Conservation (phyloP, 2,329 filamentous ascomycete species). For the Botrytis squamosa region DNA sequence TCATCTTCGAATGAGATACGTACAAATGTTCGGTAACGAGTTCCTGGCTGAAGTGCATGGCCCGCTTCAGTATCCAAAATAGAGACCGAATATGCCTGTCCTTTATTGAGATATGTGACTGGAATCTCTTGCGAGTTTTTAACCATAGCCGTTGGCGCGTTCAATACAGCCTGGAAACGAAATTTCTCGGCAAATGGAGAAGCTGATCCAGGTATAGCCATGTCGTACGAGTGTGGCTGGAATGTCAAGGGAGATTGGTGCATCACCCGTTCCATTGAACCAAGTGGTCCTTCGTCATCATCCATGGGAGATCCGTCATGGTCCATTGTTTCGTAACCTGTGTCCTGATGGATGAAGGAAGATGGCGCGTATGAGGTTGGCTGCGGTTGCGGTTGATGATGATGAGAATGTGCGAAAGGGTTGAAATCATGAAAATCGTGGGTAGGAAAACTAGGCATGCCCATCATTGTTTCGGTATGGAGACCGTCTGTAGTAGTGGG, state of each 20-base stretch:
- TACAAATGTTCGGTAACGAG: slow-evolving; percentile 84
- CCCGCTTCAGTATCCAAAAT: slow-evolving; percentile 73
- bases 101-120: slow-evolving; percentile 97
- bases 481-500: slow-evolving; percentile 65
- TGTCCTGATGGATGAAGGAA: slow-evolving; percentile 76
- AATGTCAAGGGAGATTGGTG: slow-evolving; percentile 62
- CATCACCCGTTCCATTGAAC: slow-evolving; percentile 59
- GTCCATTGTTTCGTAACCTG: slow-evolving; percentile 76
- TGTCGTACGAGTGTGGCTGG: slow-evolving; percentile 50
- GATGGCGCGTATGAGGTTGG: slow-evolving; percentile 68
- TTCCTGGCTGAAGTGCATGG: slow-evolving; percentile 56
- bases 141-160: slow-evolving; percentile 95
- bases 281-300: slow-evolving; percentile 51
- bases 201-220: slow-evolving; percentile 48
- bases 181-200: slow-evolving; percentile 68
- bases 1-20: slow-evolving; percentile 98
- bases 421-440: slow-evolving; percentile 64
- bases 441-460: slow-evolving; percentile 64
- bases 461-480: slow-evolving; percentile 59
- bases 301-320: slow-evolving; percentile 69
- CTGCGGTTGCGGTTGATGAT: slow-evolving; percentile 46
- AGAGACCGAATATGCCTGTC: slow-evolving; percentile 86
- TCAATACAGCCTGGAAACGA: slow-evolving; percentile 84
- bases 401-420: slow-evolving; percentile 63
- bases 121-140: slow-evolving; percentile 87